Conservation (phyloP, 169 alveolate genomes). For the Sarcocystis neurona region DNA sequence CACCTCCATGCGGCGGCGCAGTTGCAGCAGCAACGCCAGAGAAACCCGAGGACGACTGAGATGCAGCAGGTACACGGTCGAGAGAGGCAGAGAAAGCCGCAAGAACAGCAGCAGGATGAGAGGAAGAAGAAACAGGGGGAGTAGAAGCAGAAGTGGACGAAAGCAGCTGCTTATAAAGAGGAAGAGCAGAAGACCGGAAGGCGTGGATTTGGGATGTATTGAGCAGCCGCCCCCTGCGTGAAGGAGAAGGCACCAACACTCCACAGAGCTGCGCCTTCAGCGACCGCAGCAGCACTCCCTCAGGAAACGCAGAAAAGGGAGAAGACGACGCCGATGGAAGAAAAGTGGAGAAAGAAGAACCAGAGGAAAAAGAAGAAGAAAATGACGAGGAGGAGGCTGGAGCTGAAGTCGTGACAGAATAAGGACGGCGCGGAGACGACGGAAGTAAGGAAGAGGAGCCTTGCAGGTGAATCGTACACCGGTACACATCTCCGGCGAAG, state of each 20-base stretch:
- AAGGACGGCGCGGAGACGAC: background rate
- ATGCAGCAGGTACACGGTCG: background rate
- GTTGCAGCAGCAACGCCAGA: background rate
- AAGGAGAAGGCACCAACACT: background rate
- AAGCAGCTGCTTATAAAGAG: no score
- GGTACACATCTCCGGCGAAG: slow-evolving; percentile 19
- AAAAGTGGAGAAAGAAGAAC: background rate
- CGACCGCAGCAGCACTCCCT: no score
- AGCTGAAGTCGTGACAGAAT: no score
- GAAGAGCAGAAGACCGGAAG: slow-evolving; percentile 5
- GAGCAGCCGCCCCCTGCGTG: background rate
- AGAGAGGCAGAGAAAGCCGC: background rate
- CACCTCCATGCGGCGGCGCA: no score
- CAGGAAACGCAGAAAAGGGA: no score
- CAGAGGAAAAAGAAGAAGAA: background rate
- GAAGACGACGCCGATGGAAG: background rate
- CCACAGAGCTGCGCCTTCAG: slow-evolving; percentile 31
- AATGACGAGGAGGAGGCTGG: no score
- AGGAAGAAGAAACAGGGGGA: no score
- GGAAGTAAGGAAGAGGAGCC: background rate
- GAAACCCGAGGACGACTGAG: background rate
- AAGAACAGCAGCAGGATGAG: background rate
- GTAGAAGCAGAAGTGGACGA: no score
- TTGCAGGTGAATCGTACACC: background rate
- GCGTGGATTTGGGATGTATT: background rate